Percentiles rank a stretch among this genome's conserved stretches.
Evolutionary conservation across 208 protist species (phyloP).

Genomic region (Trypanosoma congolense): DNA sequence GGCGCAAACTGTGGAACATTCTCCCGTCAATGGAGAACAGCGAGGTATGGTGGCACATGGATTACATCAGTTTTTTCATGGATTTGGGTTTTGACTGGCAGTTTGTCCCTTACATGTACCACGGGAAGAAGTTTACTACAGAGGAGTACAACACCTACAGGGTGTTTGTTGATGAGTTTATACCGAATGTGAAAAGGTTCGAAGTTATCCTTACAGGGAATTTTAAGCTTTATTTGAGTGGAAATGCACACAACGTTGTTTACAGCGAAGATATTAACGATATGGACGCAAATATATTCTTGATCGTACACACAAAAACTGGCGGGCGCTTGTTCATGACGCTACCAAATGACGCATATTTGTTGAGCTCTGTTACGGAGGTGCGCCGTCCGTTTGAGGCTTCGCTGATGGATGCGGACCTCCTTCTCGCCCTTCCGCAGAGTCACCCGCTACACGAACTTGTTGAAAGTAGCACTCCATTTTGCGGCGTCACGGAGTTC

Average conservation of each 20-base stretch:
- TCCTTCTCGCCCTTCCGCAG: conserved; percentile 48
- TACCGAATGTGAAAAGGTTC: conserved; percentile 79
- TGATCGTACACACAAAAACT: conserved; percentile 38
- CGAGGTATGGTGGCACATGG: conserved; percentile 76
- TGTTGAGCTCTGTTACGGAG: conserved; percentile 76
- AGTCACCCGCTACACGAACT: conserved; percentile 63
- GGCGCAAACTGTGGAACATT: conserved; percentile 72
- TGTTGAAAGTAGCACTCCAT: conserved; percentile 38
- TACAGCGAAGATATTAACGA: conserved; percentile 76
- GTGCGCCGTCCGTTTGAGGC: conserved; percentile 64
- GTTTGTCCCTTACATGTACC: conserved; percentile 80
- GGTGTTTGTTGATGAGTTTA: conserved; percentile 60
- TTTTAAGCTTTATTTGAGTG: conserved; percentile 55
- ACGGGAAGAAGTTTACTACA: conserved; percentile 64
- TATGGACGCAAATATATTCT: conserved; percentile 58
- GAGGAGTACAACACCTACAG: conserved; percentile 74
- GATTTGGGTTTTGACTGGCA: conserved; percentile 84
- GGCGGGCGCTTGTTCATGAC: conserved; percentile 51
- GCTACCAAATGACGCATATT: conserved; percentile 72
- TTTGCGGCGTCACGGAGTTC: conserved; percentile 34
- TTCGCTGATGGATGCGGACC: conserved; percentile 35
- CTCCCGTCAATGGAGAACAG: conserved; percentile 41
- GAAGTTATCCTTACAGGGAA: conserved; percentile 56
- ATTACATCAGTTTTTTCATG: conserved; percentile 75
- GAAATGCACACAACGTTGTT: conserved; percentile 75